phyloP scores from a whole-genome alignment of 306 rosid species.

The Urtica urens region DNA sequence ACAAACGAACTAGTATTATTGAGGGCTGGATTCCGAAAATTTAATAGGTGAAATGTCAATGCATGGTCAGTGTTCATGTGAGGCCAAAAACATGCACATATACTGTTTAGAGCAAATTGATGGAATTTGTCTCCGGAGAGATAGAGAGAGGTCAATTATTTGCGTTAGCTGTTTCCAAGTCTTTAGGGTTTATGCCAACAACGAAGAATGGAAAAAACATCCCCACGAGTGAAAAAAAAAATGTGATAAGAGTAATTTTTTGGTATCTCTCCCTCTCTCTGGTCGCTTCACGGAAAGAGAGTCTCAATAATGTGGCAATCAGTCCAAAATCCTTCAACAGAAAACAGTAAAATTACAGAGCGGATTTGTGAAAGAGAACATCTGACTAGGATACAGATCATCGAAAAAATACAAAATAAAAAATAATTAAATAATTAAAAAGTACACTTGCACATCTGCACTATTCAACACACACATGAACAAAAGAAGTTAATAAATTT shows the following conservation, averaged over 20 bases:
- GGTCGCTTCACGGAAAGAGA: not conserved
- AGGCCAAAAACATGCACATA: slow-evolving; percentile 35
- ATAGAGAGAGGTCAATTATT: slow-evolving; percentile 22
- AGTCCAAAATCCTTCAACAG: not conserved
- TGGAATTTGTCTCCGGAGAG: slow-evolving; percentile 19
- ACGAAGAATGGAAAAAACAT: slow-evolving; percentile 7
- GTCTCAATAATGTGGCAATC: not conserved
- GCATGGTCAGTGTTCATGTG: slow-evolving; percentile 27
- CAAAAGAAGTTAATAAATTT: too few species aligned
- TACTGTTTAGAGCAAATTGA: slow-evolving; percentile 22
- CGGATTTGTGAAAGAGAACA: not conserved
- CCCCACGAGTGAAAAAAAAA: slow-evolving; percentile 11
- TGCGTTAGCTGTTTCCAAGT: slow-evolving; percentile 15
- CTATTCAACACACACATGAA: not conserved
- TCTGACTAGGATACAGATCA: too few species aligned
- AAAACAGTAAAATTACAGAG: not conserved
- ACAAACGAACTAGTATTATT: too few species aligned
- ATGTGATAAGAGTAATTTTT: not conserved
- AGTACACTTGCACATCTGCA: too few species aligned
- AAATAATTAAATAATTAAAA: too few species aligned
- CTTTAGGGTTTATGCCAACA: too few species aligned
- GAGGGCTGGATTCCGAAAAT: too few species aligned
- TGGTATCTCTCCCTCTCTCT: not conserved
- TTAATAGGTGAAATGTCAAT: slow-evolving; percentile 27
- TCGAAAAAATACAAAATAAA: not conserved